Evolutionary conservation across 2,329 filamentous ascomycete species (phyloP).

Genomic region (Canariomyces notabilis): DNA sequence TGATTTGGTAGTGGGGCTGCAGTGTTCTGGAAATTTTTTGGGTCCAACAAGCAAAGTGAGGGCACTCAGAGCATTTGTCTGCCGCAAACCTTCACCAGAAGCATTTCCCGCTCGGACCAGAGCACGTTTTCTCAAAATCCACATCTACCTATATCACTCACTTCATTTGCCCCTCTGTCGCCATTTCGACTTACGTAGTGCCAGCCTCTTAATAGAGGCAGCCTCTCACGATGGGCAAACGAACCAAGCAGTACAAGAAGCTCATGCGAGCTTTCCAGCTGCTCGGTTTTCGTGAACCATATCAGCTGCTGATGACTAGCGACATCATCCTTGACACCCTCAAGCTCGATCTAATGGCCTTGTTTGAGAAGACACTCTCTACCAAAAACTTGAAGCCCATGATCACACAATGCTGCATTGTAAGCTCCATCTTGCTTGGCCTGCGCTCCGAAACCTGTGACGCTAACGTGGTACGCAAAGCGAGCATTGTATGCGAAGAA

Average conservation of each 20-base stretch:
- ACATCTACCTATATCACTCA: not conserved
- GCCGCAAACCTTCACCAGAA: no score
- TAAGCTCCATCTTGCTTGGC: slow-evolving; percentile 5
- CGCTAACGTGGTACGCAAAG: slow-evolving; percentile 11
- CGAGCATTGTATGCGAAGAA: slow-evolving; percentile 65
- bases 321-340: slow-evolving; percentile 78
- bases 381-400: slow-evolving; percentile 26
- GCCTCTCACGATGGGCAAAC: slow-evolving; percentile 40
- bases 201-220: not conserved
- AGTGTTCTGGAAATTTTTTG: slow-evolving; percentile 22
- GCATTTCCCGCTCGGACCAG: not conserved
- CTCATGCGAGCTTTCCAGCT: slow-evolving; percentile 58
- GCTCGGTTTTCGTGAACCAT: slow-evolving; percentile 79
- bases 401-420: slow-evolving; percentile 60
- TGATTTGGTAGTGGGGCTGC: no score
- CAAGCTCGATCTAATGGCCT: slow-evolving; percentile 33
- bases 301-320: slow-evolving; percentile 86
- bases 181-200: not conserved
- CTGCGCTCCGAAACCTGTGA: not conserved
- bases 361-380: slow-evolving; percentile 26
- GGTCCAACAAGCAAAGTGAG: no score
- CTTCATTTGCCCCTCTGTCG: not conserved
- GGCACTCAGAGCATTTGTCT: no score
- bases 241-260: slow-evolving; percentile 61
- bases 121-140: not conserved